These are phyloP conservation scores for Suillus luteus DNA, from an alignment of 768 basidiomycete species.

Conservation along the genomic window DNA sequence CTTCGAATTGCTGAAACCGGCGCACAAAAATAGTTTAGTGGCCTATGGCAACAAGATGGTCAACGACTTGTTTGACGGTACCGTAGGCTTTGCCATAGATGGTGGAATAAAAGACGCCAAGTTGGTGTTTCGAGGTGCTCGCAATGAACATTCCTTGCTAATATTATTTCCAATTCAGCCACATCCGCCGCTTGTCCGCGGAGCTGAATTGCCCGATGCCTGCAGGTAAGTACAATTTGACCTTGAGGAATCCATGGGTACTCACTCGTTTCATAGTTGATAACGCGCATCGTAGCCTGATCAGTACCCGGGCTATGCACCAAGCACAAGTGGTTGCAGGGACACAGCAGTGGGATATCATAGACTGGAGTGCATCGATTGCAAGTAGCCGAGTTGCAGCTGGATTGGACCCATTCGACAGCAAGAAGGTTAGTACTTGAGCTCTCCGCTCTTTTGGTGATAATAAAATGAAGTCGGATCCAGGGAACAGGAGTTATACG, in stretches of 20 bases:
- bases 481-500: conserved; percentile 26
- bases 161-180: conserved; percentile 37
- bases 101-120: conserved; percentile 86
- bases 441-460: not conserved
- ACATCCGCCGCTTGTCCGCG: conserved; percentile 69
- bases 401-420: conserved; percentile 54
- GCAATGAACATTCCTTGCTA: conserved; percentile 1
- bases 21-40: conserved; percentile 41
- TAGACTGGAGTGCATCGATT: conserved; percentile 86
- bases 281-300: conserved; percentile 72
- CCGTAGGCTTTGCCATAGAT: conserved; percentile 74
- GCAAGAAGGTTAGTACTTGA: conserved; percentile 31
- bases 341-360: conserved; percentile 51
- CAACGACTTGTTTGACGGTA: conserved; percentile 72
- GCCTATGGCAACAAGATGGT: conserved; percentile 69
- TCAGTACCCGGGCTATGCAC: conserved; percentile 78
- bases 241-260: not conserved
- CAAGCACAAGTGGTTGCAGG: conserved; percentile 45
- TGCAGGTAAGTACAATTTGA: conserved; percentile 18
- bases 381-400: conserved; percentile 77
- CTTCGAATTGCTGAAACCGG: conserved; percentile 6
- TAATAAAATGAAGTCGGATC: not conserved
- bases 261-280: conserved; percentile 42
- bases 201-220: conserved; percentile 74
- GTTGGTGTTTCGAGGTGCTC: conserved; percentile 35